A percentile compares a stretch with the other conserved stretches of the same genome.
phyloP scores from a whole-genome alignment of 148 eudicot species.

The Camellia sinensis region DNA sequence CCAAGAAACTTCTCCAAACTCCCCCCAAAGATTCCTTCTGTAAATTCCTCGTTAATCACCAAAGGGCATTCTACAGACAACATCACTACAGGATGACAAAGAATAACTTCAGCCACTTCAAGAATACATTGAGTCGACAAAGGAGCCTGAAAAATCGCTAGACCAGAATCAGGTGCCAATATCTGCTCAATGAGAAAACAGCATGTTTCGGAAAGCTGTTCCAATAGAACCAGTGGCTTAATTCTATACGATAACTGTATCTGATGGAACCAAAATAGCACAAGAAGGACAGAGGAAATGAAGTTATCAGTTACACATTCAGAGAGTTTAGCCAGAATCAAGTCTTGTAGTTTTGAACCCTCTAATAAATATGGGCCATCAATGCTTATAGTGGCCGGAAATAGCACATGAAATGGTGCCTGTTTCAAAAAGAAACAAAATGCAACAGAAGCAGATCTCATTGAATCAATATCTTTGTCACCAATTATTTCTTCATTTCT shows the following conservation, averaged over 20 bases:
- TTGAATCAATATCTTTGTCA: constrained; percentile 23
- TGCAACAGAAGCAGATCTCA: constrained; percentile 46
- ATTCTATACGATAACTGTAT: constrained; percentile 38
- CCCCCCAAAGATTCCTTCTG: constrained; percentile 36
- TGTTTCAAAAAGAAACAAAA: constrained; percentile 55
- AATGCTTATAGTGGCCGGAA: constrained; percentile 49
- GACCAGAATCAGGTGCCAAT: constrained; percentile 34
- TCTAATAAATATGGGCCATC: constrained; percentile 28
- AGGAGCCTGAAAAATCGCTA: constrained; percentile 14
- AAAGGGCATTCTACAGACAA: constrained; percentile 49
- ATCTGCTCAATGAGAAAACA: constrained; percentile 43
- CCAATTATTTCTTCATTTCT: constrained; percentile 5
- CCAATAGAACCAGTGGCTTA: constrained; percentile 39
- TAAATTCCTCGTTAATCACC: constrained; percentile 27
- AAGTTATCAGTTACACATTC: constrained; percentile 44
- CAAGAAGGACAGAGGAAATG: constrained; percentile 47
- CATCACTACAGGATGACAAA: constrained; percentile 62
- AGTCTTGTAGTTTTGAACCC: constrained; percentile 36
- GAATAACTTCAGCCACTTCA: constrained; percentile 56
- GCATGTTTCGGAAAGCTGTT: constrained; percentile 49
- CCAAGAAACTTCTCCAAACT: constrained; percentile 34
- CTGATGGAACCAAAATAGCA: constrained; percentile 75
- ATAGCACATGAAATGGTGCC: constrained; percentile 66
- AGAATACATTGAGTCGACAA: constrained; percentile 25
- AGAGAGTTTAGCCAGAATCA: constrained; percentile 60